Evolutionary conservation across 768 basidiomycete species (phyloP).

Genomic region (Solioccasus polychromus): DNA sequence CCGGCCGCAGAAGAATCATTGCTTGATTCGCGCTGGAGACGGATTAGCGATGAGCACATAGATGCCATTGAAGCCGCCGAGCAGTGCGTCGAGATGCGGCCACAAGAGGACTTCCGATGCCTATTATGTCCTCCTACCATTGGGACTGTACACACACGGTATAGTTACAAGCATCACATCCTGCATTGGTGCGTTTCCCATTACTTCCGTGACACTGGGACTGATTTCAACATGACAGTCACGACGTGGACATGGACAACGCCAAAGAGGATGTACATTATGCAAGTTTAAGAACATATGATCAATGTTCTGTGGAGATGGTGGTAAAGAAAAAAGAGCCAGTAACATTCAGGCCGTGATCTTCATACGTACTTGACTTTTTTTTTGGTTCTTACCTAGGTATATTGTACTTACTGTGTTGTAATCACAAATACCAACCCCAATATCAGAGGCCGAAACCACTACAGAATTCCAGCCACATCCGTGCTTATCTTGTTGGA

Average conservation of each 20-base stretch:
- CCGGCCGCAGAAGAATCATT: neutral
- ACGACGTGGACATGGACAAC: neutral
- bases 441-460: too few relatives aligned
- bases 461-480: too few relatives aligned
- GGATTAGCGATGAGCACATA: neutral
- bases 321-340: neutral
- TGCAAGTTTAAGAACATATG: neutral
- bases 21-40: neutral
- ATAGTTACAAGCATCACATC: too few relatives aligned
- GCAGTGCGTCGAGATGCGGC: neutral
- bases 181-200: neutral
- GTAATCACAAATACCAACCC: too few relatives aligned
- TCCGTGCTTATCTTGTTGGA: too few relatives aligned
- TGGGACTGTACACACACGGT: neutral
- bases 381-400: too few relatives aligned
- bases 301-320: neutral
- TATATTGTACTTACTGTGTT: too few relatives aligned
- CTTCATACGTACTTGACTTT: too few relatives aligned
- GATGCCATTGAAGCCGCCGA: neutral
- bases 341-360: neutral
- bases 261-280: neutral
- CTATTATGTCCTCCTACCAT: slow-evolving; percentile 8
- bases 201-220: too few relatives aligned
- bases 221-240: neutral
- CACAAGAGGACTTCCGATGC: neutral